A percentile compares a stretch with the other conserved stretches of the same genome.
These are phyloP conservation scores for Laguncularia racemosa DNA, from an alignment of 345 rosid genomes.

Conservation along the genomic window DNA sequence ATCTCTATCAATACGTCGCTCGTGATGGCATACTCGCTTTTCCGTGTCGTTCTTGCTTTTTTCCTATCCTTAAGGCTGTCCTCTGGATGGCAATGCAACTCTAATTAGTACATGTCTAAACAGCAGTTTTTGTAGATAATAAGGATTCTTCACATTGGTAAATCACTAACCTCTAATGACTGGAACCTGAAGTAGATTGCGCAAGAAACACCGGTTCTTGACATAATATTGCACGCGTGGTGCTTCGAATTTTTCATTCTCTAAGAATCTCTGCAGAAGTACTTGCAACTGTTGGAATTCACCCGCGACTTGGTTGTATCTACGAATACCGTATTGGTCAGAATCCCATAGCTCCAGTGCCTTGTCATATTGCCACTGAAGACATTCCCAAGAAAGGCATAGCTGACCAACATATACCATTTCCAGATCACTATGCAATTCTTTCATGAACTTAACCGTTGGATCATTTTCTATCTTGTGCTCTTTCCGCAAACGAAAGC, in stretches of 20 bases:
- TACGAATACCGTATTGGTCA: slow-evolving; percentile 40
- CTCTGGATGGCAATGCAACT: slow-evolving; percentile 34
- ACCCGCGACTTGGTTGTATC: slow-evolving; percentile 77
- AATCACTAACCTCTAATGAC: slow-evolving; percentile 57
- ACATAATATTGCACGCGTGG: slow-evolving; percentile 66
- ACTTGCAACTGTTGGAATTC: slow-evolving; percentile 95
- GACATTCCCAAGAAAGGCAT: slow-evolving; percentile 98
- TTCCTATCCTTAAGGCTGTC: slow-evolving; percentile 46
- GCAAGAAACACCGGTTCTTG: slow-evolving; percentile 62
- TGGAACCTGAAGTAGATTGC: slow-evolving; percentile 88
- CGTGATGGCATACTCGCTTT: slow-evolving; percentile 32
- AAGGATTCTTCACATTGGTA: background rate
- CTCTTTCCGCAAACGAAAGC: slow-evolving; percentile 30
- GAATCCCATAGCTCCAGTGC: slow-evolving; percentile 68
- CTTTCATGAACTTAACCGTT: slow-evolving; percentile 42
- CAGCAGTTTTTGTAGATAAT: background rate
- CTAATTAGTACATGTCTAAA: background rate
- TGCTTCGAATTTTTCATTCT: slow-evolving; percentile 75
- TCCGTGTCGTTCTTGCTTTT: slow-evolving; percentile 33
- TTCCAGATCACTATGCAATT: slow-evolving; percentile 65
- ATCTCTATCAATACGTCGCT: slow-evolving; percentile 71
- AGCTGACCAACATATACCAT: slow-evolving; percentile 87
- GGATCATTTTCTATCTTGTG: slow-evolving; percentile 51
- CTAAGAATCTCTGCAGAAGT: slow-evolving; percentile 75
- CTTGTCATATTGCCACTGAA: slow-evolving; percentile 87